Percentiles rank a stretch among this genome's conserved stretches.
These are phyloP conservation scores for Colletotrichum siamense DNA, from an alignment of 2,329 filamentous ascomycete genomes.

Conservation along the genomic window DNA sequence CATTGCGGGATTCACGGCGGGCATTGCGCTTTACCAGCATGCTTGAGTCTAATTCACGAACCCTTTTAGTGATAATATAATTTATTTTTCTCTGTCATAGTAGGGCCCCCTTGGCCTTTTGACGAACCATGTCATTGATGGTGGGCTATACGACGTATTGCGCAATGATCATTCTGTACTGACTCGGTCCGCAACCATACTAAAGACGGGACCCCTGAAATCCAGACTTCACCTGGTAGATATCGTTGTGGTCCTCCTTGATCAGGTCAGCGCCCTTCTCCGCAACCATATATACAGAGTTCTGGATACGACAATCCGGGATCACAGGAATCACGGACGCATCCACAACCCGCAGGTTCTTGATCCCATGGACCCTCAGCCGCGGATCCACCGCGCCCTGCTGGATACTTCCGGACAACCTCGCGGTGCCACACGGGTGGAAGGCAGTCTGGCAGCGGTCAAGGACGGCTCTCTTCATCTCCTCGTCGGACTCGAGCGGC, in stretches of 20 bases:
- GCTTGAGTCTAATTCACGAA: neutral
- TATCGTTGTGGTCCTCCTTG: neutral
- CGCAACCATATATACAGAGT: neutral
- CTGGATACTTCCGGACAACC: no score
- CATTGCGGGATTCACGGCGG: conserved; percentile 42
- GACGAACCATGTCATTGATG: neutral
- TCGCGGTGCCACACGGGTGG: no score
- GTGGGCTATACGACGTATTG: neutral
- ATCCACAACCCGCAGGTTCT: no score
- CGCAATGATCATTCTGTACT: neutral
- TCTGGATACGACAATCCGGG: neutral
- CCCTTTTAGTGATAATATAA: neutral
- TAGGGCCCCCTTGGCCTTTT: neutral
- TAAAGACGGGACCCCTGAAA: neutral
- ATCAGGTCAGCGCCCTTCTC: neutral
- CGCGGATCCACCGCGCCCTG: no score
- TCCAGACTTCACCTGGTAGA: neutral
- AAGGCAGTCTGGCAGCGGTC: no score
- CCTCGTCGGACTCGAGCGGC: no score
- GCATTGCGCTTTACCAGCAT: conserved; percentile 36
- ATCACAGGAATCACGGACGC: neutral
- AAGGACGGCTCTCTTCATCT: no score
- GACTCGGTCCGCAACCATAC: neutral
- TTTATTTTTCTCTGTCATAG: neutral
- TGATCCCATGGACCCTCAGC: no score